Evolutionary conservation across 495 filamentous ascomycete genomes (phyloP), one percentile per base, ranked within the genome.

Genomic region (Hyaloscypha variabilis): DNA sequence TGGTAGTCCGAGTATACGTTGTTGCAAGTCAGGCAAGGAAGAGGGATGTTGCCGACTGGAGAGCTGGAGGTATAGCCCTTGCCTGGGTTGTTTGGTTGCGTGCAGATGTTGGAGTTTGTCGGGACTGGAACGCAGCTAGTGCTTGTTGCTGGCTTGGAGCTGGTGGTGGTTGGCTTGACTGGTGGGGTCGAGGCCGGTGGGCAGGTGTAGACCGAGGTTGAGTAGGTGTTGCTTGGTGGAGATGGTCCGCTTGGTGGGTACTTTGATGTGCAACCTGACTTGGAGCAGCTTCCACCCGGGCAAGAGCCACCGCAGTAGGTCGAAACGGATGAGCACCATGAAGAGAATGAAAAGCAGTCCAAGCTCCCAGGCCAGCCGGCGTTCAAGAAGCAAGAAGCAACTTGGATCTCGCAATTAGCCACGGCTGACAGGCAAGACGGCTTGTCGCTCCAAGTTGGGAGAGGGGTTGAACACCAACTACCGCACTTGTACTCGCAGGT

Each of bases 1-100:
- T 65, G 19, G 61, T 67, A 82, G 60, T 81, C 77, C 17, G 54
- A 52, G 26, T 56, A 42, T 19, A 80, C 57, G 60, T 84, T 79
- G 74, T 84, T 84, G 76, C 82, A 84, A 19, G 79, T 83, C 8
- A 84, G 72, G 51, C 78, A 69, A 26, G 81, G 82, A 8, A 81
- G 71, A 10, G 69, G 71, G 36, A 84, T 83, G 58, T 71, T 75
- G 61, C 79, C 82, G n/a, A 82, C 78, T n/a, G 81, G 80, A 26
- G 74, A 70, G 26, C 70, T 73, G n/a, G 76, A 73, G 36, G 55
- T 64, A 64, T 81, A 83, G 36, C 75, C 76, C 57, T 73, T 75
- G 31, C 58, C 30, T 8, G 53, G 51, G 74, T 75, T 79, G 53
- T 72, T 65, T 26, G 78, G 77, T 63, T 81, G 78, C 14, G 49